Conservation (phyloP, 2,329 filamentous ascomycete species). For the Colletotrichum aenigma region DNA sequence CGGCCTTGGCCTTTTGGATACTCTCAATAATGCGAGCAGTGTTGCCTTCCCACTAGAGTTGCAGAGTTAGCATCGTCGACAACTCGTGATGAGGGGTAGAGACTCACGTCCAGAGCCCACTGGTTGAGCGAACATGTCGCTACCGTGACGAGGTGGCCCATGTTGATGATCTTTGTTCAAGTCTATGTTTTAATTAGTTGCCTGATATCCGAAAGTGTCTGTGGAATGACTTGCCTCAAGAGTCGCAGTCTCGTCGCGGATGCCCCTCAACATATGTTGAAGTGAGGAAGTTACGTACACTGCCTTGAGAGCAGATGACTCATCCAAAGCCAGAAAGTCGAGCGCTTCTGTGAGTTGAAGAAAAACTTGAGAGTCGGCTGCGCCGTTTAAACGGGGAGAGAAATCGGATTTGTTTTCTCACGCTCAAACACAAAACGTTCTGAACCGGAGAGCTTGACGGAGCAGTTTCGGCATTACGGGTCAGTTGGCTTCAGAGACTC, state of each 20-base stretch:
- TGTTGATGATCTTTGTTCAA: not conserved
- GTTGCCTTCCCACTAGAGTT: slow-evolving; percentile 53
- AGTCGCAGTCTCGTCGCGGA: not conserved
- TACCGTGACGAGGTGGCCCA: slow-evolving; percentile 31
- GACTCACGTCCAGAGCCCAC: slow-evolving; percentile 50
- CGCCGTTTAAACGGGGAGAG: not conserved
- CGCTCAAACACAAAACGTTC: not conserved
- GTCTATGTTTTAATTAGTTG: not conserved
- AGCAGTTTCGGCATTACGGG: not conserved
- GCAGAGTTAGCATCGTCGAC: not conserved
- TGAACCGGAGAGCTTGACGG: not conserved
- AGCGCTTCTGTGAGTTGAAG: not conserved
- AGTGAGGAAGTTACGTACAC: not conserved
- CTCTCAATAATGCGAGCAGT: slow-evolving; percentile 64
- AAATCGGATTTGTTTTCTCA: not conserved
- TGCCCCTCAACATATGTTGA: not conserved
- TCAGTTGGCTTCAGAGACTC: not conserved
- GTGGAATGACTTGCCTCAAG: not conserved
- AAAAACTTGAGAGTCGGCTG: not conserved
- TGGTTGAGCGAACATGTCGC: slow-evolving; percentile 41
- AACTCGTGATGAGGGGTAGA: not conserved
- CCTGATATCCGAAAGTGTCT: not conserved
- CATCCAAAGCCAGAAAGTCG: not conserved
- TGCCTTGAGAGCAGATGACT: slow-evolving; percentile 1
- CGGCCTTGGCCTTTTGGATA: slow-evolving; percentile 45